These are phyloP conservation scores for Geotrichum klebahnii DNA, from an alignment of 1,139 yeast species.

Conservation along the genomic window DNA sequence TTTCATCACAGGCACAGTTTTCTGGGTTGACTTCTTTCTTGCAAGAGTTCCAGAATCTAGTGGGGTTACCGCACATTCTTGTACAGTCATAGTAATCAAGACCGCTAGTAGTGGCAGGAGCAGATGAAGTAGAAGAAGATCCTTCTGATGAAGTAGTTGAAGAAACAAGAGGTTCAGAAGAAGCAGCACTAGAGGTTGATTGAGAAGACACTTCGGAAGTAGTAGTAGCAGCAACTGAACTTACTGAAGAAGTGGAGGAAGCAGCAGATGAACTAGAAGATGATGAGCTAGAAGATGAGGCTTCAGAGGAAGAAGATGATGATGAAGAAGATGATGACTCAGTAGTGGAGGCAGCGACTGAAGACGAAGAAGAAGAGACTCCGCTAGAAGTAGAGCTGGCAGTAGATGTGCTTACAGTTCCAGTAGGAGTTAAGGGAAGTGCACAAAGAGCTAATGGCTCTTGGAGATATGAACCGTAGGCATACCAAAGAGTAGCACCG, in stretches of 20 bases:
- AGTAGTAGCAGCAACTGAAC: constrained; percentile 2
- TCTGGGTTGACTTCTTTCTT: no score
- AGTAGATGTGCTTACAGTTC: constrained; percentile 5
- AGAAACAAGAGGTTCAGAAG: constrained; percentile 2
- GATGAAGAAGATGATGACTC: neutral
- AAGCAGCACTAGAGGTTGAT: constrained; percentile 4
- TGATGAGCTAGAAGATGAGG: neutral
- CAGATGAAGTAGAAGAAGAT: no score
- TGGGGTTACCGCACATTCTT: no score
- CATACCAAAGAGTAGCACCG: constrained; percentile 18
- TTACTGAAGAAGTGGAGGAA: neutral
- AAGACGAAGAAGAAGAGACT: constrained; percentile 1
- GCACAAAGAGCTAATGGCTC: constrained; percentile 7
- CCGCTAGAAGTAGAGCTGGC: constrained; percentile 5
- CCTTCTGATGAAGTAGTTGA: no score
- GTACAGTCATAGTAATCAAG: no score
- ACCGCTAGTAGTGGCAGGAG: no score
- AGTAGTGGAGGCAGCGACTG: neutral
- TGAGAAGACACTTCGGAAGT: neutral
- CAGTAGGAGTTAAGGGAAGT: constrained; percentile 15
- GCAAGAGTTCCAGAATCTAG: no score
- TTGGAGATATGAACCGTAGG: constrained; percentile 17
- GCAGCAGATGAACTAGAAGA: constrained; percentile 2
- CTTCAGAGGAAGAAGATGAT: neutral
- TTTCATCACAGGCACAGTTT: no score